Percentiles rank a stretch among this genome's conserved stretches.
Conservation (phyloP, 108 stramenopile genomes). For the Seminavis robusta region DNA sequence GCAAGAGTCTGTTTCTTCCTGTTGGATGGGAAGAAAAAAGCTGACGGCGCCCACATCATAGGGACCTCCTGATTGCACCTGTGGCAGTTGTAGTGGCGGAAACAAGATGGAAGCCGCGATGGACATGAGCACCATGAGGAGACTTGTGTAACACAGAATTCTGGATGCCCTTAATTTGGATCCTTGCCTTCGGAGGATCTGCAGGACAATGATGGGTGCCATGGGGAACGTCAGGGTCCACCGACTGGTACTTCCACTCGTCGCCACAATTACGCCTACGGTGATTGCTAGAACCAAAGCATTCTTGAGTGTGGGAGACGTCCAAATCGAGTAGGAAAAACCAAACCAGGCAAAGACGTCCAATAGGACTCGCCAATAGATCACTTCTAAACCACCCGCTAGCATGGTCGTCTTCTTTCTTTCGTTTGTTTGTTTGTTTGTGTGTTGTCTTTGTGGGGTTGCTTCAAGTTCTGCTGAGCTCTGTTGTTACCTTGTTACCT, state of each 20-base stretch:
- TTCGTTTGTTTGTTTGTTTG: too few relatives aligned
- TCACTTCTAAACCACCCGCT: too few relatives aligned
- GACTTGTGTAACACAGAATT: constrained; percentile 12
- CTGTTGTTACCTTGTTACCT: too few relatives aligned
- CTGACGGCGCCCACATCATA: constrained; percentile 52
- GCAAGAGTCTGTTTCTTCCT: background rate
- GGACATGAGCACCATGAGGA: constrained; percentile 15
- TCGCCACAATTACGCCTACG: too few relatives aligned
- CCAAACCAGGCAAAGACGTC: too few relatives aligned
- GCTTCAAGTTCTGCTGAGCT: too few relatives aligned
- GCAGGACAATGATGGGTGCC: constrained; percentile 42
- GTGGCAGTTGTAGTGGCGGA: constrained; percentile 38
- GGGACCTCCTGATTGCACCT: constrained; percentile 13
- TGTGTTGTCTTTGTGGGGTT: too few relatives aligned
- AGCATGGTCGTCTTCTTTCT: too few relatives aligned
- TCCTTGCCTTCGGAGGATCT: constrained; percentile 8
- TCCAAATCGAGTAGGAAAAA: too few relatives aligned
- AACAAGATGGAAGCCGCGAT: constrained; percentile 30
- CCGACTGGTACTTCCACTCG: constrained; percentile 48
- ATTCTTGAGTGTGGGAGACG: too few relatives aligned
- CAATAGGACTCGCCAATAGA: too few relatives aligned
- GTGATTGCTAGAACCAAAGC: too few relatives aligned
- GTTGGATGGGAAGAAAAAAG: constrained; percentile 33
- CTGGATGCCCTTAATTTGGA: background rate
- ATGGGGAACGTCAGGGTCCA: constrained; percentile 62